Percentiles rank a stretch among this genome's conserved stretches.
Evolutionary conservation across 345 rosid species (phyloP).

Genomic region (Punica granatum): DNA sequence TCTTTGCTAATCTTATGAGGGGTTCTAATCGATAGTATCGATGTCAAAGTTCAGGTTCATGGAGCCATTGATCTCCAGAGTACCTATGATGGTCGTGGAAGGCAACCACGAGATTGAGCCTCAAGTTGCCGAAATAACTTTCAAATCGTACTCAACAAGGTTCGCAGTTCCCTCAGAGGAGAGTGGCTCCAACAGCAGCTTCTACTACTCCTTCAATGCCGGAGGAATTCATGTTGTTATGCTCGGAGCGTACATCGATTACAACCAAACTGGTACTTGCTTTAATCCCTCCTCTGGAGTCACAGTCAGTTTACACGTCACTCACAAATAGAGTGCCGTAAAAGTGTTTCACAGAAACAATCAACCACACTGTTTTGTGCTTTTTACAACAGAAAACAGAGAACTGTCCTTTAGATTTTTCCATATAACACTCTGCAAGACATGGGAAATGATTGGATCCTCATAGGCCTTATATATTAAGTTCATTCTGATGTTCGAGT

Average conservation of each 20-base stretch:
- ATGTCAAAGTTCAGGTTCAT: slow-evolving; percentile 50
- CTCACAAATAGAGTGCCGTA: neutral
- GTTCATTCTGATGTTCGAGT: neutral
- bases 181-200: slow-evolving; percentile 57
- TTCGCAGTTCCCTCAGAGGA: slow-evolving; percentile 71
- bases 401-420: neutral
- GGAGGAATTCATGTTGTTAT: slow-evolving; percentile 78
- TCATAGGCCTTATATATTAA: too few relatives aligned
- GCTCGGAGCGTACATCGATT: slow-evolving; percentile 82
- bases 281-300: neutral
- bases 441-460: neutral
- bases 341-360: neutral
- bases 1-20: neutral
- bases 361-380: neutral
- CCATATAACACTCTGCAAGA: neutral
- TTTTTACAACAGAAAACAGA: neutral
- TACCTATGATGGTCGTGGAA: slow-evolving; percentile 81
- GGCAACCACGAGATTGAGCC: slow-evolving; percentile 93
- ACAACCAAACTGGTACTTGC: slow-evolving; percentile 48
- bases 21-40: neutral
- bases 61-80: slow-evolving; percentile 71
- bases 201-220: slow-evolving; percentile 82
- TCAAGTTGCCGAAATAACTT: slow-evolving; percentile 56
- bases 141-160: slow-evolving; percentile 65
- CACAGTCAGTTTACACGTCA: neutral